Evolutionary conservation across 495 filamentous ascomycete species (phyloP).

Genomic region (Hyaloscypha bicolor): DNA sequence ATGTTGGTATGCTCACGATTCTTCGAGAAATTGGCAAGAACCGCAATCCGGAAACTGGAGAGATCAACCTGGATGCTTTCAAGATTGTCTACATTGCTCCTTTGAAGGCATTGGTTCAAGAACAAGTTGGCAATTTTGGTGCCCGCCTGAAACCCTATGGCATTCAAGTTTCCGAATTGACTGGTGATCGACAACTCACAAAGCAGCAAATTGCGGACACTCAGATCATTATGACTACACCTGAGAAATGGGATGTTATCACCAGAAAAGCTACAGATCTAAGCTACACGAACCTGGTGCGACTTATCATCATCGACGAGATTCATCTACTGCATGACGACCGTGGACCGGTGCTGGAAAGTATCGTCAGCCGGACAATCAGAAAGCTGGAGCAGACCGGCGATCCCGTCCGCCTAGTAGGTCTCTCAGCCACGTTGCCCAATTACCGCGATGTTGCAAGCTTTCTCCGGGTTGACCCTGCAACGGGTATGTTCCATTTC

Average conservation of each 20-base stretch:
- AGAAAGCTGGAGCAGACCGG: constrained; percentile 91
- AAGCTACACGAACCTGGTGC: constrained; percentile 94
- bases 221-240: constrained; percentile 97
- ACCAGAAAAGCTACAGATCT: constrained; percentile 96
- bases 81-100: constrained; percentile 97
- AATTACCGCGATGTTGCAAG: constrained; percentile 97
- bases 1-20: constrained; percentile 97
- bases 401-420: constrained; percentile 86
- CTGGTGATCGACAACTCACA: constrained; percentile 96
- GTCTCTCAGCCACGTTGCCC: constrained; percentile 91
- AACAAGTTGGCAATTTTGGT: constrained; percentile 97
- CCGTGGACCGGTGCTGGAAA: constrained; percentile 94
- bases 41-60: constrained; percentile 79
- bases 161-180: constrained; percentile 89
- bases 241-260: constrained; percentile 99
- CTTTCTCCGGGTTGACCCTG: constrained; percentile 88
- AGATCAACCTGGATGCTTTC: constrained; percentile 93
- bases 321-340: constrained; percentile 98
- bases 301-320: constrained; percentile 95
- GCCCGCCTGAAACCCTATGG: constrained; percentile 88
- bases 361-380: constrained; percentile 93
- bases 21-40: constrained; percentile 96
- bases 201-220: constrained; percentile 98
- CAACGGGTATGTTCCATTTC: constrained; percentile 91
- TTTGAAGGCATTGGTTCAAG: constrained; percentile 92